phyloP scores from a whole-genome alignment of 148 eudicot species.

The Heliamphora exappendiculata region DNA sequence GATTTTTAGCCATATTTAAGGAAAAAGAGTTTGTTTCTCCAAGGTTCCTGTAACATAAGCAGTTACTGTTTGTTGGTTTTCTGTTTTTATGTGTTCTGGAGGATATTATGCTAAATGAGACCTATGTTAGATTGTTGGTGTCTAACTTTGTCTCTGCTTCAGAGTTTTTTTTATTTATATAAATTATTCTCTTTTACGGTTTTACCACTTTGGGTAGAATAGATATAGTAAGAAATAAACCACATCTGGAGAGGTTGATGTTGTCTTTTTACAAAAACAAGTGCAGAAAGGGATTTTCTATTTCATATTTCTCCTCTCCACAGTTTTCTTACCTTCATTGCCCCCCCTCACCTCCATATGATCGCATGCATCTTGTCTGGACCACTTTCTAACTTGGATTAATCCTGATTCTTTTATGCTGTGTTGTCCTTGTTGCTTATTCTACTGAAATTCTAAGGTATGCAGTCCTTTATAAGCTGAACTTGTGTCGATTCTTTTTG shows the following conservation, averaged over 20 bases:
- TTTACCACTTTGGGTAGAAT: neutral
- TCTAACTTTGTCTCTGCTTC: neutral
- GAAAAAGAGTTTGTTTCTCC: no score
- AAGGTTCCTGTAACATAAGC: no score
- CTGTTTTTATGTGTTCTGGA: neutral
- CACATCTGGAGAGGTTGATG: neutral
- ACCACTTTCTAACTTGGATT: no score
- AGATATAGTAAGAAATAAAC: neutral
- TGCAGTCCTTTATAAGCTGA: neutral
- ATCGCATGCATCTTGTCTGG: no score
- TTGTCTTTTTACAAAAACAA: neutral
- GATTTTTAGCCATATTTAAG: no score
- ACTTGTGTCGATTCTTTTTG: neutral
- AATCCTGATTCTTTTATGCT: neutral
- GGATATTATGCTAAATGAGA: neutral
- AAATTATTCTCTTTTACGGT: neutral
- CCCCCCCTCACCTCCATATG: no score
- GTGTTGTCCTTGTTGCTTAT: neutral
- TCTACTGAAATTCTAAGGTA: neutral
- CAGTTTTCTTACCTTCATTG: neutral
- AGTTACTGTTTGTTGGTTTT: neutral
- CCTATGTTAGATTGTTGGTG: neutral
- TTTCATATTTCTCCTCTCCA: neutral
- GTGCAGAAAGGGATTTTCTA: neutral
- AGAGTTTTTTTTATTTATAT: neutral